Evolutionary conservation across 1,284 basidiomycete genomes (phyloP).

Genomic region (Cutaneotrichosporon sp.): DNA sequence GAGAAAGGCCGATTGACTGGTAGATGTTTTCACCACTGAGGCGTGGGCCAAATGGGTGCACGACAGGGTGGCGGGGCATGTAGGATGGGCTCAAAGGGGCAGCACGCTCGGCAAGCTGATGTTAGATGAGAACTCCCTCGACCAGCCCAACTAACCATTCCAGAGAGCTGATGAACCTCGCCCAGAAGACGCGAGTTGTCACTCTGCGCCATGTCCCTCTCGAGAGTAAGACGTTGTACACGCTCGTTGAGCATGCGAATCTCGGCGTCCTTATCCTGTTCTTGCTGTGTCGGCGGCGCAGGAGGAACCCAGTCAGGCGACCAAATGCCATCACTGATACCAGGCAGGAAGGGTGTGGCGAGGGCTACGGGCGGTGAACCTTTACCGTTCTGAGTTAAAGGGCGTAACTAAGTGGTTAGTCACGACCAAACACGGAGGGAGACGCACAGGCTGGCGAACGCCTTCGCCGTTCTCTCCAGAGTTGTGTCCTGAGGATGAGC

Average conservation of each 20-base stretch:
- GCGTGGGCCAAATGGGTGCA: not conserved
- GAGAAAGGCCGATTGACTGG: not conserved
- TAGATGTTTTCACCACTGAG: not conserved
- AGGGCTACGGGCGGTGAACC: slow-evolving; percentile 1
- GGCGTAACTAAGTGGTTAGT: not conserved
- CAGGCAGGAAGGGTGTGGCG: slow-evolving; percentile 18
- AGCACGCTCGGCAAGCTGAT: slow-evolving; percentile 3
- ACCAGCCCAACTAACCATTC: slow-evolving; percentile 2
- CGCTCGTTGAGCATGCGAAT: slow-evolving; percentile 14
- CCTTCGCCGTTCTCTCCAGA: not conserved
- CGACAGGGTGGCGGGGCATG: not conserved
- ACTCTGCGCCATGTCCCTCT: slow-evolving; percentile 24
- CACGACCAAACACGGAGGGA: no score
- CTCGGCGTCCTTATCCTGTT: slow-evolving; percentile 10
- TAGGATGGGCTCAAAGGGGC: not conserved
- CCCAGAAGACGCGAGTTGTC: slow-evolving; percentile 12
- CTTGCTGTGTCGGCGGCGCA: not conserved
- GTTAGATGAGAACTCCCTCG: not conserved
- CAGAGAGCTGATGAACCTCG: slow-evolving; percentile 16
- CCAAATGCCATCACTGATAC: slow-evolving; percentile 18
- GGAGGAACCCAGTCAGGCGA: slow-evolving; percentile 1
- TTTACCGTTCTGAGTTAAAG: not conserved
- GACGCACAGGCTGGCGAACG: slow-evolving; percentile 4
- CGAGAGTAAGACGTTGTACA: slow-evolving; percentile 26
- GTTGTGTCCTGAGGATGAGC: not conserved